Evolutionary conservation across 73 alveolate genomes (phyloP).

Genomic region (Diophrys appendiculata): DNA sequence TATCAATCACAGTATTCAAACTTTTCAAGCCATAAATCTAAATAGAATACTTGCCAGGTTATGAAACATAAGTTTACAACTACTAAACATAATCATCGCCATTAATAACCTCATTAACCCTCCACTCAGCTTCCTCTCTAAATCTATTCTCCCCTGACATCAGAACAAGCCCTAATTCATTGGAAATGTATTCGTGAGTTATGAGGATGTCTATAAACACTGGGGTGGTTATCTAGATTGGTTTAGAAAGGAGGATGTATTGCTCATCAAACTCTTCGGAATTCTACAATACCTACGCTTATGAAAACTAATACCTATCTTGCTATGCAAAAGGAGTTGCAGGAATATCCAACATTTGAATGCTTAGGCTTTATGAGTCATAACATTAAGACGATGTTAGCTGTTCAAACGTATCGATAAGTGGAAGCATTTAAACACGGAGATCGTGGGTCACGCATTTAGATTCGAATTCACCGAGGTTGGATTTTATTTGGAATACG

Average conservation of each 20-base stretch:
- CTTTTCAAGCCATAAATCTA: not conserved
- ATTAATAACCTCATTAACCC: not conserved
- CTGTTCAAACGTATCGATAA: not conserved
- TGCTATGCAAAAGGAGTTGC: not conserved
- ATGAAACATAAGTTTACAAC: not conserved
- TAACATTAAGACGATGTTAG: not conserved
- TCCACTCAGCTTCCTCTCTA: not conserved
- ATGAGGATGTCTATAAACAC: not conserved
- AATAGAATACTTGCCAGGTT: not conserved
- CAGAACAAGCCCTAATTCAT: not conserved
- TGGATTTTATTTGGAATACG: not conserved
- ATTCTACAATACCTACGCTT: not conserved
- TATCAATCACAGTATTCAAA: not conserved
- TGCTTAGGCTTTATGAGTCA: not conserved
- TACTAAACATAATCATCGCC: not conserved
- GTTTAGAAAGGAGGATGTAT: not conserved
- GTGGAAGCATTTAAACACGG: not conserved
- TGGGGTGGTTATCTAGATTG: not conserved
- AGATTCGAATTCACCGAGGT: not conserved
- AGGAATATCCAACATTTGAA: not conserved
- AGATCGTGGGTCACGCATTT: not conserved
- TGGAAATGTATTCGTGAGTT: not conserved
- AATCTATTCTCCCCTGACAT: not conserved
- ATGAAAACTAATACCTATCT: not conserved
- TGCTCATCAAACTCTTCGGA: not conserved